Percentiles rank a stretch among this genome's conserved stretches.
Conservation (phyloP, 2,329 filamentous ascomycete species). For the Venturia nashicola region DNA sequence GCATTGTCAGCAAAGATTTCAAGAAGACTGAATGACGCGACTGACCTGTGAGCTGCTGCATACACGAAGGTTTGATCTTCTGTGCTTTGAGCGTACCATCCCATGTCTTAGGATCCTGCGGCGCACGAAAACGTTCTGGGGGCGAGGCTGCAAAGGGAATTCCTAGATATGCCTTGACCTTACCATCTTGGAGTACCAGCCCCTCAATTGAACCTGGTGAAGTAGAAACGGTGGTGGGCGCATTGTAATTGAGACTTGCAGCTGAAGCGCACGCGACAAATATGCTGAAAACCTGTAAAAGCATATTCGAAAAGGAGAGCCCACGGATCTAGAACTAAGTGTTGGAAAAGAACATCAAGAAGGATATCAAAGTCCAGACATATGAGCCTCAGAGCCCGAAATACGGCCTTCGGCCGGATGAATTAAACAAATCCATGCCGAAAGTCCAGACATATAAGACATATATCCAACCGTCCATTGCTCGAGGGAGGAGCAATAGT, state of each 20-base stretch:
- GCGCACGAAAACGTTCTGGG: constrained; percentile 20
- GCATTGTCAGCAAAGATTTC: not conserved
- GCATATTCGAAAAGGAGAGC: not conserved
- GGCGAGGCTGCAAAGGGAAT: constrained; percentile 22
- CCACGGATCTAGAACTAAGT: not conserved
- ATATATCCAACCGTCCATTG: not conserved
- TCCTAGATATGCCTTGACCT: constrained; percentile 23
- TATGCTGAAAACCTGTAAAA: not conserved
- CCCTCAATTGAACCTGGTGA: not conserved
- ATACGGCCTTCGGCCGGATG: too few species aligned
- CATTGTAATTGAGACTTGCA: not conserved
- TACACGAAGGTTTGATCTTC: constrained; percentile 4
- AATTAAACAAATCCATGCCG: too few species aligned
- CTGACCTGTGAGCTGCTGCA: not conserved
- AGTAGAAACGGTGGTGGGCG: not conserved
- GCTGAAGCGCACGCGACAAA: not conserved
- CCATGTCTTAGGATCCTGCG: constrained; percentile 14
- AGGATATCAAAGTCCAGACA: not conserved
- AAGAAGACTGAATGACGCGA: not conserved
- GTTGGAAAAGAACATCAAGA: not conserved
- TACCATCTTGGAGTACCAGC: constrained; percentile 9
- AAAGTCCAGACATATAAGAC: not conserved
- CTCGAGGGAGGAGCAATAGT: not conserved
- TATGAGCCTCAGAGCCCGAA: too few species aligned
- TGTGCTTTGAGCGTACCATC: not conserved